Conservation (phyloP, 2,329 filamentous ascomycete species). For the Talaromyces sp. region DNA sequence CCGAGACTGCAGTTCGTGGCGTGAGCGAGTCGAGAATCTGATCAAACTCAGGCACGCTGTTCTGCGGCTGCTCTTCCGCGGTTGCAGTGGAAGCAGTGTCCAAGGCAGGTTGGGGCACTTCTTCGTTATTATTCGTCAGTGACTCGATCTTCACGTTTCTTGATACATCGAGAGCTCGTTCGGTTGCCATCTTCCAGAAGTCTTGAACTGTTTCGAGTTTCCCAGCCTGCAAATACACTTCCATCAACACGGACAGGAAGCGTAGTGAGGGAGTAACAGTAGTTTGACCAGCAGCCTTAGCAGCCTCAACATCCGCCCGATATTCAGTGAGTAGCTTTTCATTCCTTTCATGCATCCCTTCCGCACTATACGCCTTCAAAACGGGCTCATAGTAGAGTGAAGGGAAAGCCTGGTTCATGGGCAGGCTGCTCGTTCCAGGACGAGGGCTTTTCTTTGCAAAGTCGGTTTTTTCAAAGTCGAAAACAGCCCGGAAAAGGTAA, state of each 20-base stretch:
- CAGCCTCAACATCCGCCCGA: slow-evolving; percentile 11
- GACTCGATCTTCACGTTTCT: background rate
- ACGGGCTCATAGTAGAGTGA: slow-evolving; percentile 50
- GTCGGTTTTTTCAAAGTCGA: slow-evolving; percentile 33
- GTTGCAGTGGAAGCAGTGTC: background rate
- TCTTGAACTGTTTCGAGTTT: slow-evolving; percentile 56
- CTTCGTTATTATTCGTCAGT: background rate
- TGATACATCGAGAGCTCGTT: background rate
- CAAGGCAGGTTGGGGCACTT: background rate
- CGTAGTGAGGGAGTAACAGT: slow-evolving; percentile 37
- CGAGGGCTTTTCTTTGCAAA: slow-evolving; percentile 39
- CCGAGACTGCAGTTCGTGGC: background rate
- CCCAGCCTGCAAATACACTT: slow-evolving; percentile 52
- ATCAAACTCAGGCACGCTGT: background rate
- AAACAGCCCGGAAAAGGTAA: slow-evolving; percentile 32
- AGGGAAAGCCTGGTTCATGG: slow-evolving; percentile 39
- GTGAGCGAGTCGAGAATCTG: background rate
- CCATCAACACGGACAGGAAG: slow-evolving; percentile 63
- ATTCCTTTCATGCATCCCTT: slow-evolving; percentile 43
- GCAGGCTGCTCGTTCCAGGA: slow-evolving; percentile 25
- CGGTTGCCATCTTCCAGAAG: slow-evolving; percentile 60
- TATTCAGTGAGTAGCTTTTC: slow-evolving; percentile 53
- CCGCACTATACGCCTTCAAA: slow-evolving; percentile 49
- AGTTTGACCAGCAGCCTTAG: slow-evolving; percentile 21
- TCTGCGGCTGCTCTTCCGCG: background rate